Conservation (phyloP, 345 rosid species). For the Citrus unshiu region DNA sequence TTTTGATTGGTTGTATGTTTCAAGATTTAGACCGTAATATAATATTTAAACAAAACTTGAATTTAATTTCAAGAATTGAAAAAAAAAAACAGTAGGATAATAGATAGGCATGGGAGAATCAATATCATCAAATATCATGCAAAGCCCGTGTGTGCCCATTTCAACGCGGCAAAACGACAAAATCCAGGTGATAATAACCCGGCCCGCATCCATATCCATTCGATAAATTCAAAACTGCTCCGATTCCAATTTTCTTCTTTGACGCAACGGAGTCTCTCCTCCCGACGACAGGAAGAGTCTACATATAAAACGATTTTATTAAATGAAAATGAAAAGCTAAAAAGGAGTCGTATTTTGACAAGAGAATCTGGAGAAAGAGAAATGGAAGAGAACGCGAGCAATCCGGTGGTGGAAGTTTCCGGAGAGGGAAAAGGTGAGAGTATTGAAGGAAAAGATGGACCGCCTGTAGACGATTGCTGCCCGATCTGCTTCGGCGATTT, state of each 20-base stretch:
- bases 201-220: background rate
- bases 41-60: no score
- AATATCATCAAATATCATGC: no score
- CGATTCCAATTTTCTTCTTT: background rate
- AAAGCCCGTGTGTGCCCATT: no score
- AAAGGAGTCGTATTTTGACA: background rate
- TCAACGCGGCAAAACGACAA: no score
- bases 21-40: no score
- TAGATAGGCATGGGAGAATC: no score
- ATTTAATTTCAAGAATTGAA: no score
- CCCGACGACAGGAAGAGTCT: background rate
- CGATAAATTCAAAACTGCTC: background rate
- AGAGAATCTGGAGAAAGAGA: background rate
- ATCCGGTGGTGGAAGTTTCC: slow-evolving; percentile 3
- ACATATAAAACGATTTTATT: no score
- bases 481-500: slow-evolving; percentile 77
- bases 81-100: no score
- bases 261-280: background rate
- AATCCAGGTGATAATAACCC: no score
- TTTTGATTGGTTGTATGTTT: no score
- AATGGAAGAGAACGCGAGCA: background rate
- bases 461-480: slow-evolving; percentile 79
- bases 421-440: slow-evolving; percentile 14
- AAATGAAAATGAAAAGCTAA: no score
- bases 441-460: slow-evolving; percentile 26